These are phyloP conservation scores for Podosphaera fusca DNA, from an alignment of 2,329 filamentous ascomycete species.

Conservation along the genomic window DNA sequence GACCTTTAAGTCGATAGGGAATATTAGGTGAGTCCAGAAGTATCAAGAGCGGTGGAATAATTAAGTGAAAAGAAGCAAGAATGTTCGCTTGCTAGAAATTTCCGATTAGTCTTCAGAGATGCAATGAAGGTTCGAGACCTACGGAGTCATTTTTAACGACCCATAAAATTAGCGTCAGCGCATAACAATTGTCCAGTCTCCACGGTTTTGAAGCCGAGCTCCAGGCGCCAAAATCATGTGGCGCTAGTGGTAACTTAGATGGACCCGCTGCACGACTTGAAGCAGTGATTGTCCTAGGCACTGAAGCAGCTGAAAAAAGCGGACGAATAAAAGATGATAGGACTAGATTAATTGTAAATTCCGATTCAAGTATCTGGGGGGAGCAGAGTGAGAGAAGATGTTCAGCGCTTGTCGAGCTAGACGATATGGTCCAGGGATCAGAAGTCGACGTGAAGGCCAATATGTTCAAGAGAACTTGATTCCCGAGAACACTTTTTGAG, in stretches of 20 bases:
- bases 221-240: constrained; percentile 17
- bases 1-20: constrained; percentile 29
- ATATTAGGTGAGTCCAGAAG: constrained; percentile 40
- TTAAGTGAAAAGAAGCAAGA: constrained; percentile 38
- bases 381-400: constrained; percentile 15
- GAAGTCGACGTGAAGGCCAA: constrained; percentile 15
- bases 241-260: constrained; percentile 18
- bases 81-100: constrained; percentile 21
- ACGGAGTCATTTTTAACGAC: constrained; percentile 28
- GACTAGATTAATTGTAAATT: constrained; percentile 30
- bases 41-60: constrained; percentile 40
- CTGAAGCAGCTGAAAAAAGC: constrained; percentile 33
- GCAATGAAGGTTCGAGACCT: constrained; percentile 11
- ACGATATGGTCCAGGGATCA: constrained; percentile 20
- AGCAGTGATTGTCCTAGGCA: constrained; percentile 28
- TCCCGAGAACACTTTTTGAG: not conserved
- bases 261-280: constrained; percentile 31
- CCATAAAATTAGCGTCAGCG: constrained; percentile 38
- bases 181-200: constrained; percentile 30
- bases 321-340: constrained; percentile 41
- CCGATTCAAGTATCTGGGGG: constrained; percentile 3
- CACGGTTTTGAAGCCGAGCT: constrained; percentile 28
- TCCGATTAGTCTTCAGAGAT: not conserved
- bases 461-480: constrained; percentile 14
- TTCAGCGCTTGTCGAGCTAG: constrained; percentile 15